Evolutionary conservation across 2,329 filamentous ascomycete species (phyloP), one percentile per base, ranked within the genome.

Genomic region (Drechmeria coniospora): DNA sequence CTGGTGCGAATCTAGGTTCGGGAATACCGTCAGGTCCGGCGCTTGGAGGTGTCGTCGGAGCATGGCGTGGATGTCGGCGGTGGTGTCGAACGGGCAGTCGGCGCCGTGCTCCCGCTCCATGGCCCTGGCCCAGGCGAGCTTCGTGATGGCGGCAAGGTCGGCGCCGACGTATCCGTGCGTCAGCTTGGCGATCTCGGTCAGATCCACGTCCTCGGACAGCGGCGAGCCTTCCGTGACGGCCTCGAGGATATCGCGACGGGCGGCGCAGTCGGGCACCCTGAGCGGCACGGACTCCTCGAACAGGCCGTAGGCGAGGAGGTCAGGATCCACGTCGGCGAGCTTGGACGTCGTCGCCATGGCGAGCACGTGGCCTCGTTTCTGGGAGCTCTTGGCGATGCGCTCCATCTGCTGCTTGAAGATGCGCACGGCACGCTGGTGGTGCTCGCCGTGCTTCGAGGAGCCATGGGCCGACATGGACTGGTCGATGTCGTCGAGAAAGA

Each of bases 151-250:
- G 36, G 79, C 73, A 4, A 98, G 58, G 57, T 98, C 90, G 5
- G 82, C 81, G 8, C 86, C 87, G 1, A 98, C 87, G 40, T 90
- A 98, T 2, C 90, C 90, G 5, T 90, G 82, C 0, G 87, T 95
- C 40, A 76, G 64, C 42, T 81, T 86, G 5, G 87, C 84, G 4
- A 98, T 59, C 11, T 66, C 57, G 15, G 57, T 56, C 39, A 87
- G 79, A 45, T 92, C 71, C 13, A 95, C 68, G 34, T 84, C 74
- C 4, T 68, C 62, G 1, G 70, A 62, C 6, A 92, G 50, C 0
- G 58, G 58, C 38, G 75, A 65, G 30, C 75, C 68, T 29, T 72
- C 61, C 0, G 80, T 82, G 25, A 92, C 59, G 2, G 79, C 74
- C 21, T 67, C 63, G 25, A 95, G 56, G 23, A 98, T 95, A 26